phyloP scores from a whole-genome alignment of 345 rosid species.

The Gossypium herbaceum region DNA sequence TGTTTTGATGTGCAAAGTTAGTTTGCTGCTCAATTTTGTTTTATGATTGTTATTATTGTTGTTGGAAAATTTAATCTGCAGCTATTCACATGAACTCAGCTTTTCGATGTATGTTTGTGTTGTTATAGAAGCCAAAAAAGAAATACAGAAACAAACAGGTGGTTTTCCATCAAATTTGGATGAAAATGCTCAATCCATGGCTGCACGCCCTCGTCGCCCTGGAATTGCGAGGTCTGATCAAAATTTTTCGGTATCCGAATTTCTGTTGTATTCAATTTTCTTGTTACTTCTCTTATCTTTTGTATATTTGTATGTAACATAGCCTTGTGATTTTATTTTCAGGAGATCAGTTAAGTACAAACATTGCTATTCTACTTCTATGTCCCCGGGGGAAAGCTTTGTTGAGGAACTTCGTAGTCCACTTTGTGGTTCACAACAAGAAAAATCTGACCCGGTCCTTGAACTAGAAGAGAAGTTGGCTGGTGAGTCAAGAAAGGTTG shows the following conservation, averaged over 20 bases:
- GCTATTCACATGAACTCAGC: background rate
- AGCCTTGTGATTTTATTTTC: constrained; percentile 11
- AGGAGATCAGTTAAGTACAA: constrained; percentile 44
- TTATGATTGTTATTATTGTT: background rate
- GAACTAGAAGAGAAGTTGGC: constrained; percentile 26
- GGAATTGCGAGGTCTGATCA: constrained; percentile 54
- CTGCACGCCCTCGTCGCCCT: constrained; percentile 52
- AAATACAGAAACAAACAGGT: constrained; percentile 63
- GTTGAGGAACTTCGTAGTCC: constrained; percentile 30
- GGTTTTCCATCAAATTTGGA: constrained; percentile 26
- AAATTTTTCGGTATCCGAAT: background rate
- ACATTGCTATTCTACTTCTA: constrained; percentile 32
- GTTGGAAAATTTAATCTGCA: background rate
- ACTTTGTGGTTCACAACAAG: constrained; percentile 26
- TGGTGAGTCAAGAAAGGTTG: constrained; percentile 12
- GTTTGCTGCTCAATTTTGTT: constrained; percentile 17
- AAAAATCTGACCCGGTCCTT: constrained; percentile 20
- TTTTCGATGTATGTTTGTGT: background rate
- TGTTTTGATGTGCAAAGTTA: constrained; percentile 34
- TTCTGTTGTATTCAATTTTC: constrained; percentile 9
- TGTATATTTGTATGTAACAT: constrained; percentile 3
- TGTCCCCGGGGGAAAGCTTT: constrained; percentile 33
- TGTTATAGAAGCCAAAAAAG: too few species aligned
- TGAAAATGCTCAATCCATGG: constrained; percentile 28
- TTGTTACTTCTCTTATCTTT: background rate